Percentiles rank a stretch among this genome's conserved stretches.
phyloP scores from a whole-genome alignment of 1,284 basidiomycete species.

The Ganoderma lingzhi region DNA sequence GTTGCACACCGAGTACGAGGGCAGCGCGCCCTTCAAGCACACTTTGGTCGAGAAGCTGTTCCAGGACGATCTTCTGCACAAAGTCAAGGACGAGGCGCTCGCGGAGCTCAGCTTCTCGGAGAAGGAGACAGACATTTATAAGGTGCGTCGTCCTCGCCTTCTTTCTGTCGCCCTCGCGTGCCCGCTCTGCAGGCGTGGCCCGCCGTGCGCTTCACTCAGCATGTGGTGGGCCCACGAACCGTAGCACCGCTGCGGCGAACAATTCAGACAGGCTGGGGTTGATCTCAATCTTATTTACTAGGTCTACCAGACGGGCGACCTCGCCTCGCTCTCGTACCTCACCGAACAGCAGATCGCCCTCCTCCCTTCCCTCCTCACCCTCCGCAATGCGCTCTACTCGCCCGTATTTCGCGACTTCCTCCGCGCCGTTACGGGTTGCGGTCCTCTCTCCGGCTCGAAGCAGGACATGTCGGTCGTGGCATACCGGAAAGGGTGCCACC shows the following conservation, averaged over 20 bases:
- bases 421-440: constrained; percentile 91
- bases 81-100: constrained; percentile 85
- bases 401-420: constrained; percentile 86
- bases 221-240: not conserved
- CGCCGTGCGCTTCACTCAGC: not conserved
- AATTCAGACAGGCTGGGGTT: not conserved
- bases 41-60: constrained; percentile 86
- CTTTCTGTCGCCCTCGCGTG: not conserved
- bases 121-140: constrained; percentile 99
- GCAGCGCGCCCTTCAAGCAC: constrained; percentile 84
- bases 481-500: constrained; percentile 91
- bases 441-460: constrained; percentile 90
- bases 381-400: constrained; percentile 95
- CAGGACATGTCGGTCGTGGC: constrained; percentile 97
- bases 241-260: not conserved
- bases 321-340: constrained; percentile 92
- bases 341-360: constrained; percentile 78
- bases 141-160: constrained; percentile 57
- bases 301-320: constrained; percentile 98
- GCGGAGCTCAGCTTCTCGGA: constrained; percentile 91
- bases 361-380: constrained; percentile 80
- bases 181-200: not conserved
- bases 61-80: constrained; percentile 81
- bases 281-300: constrained; percentile 42
- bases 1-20: constrained; percentile 63